Evolutionary conservation across 805 yeast genomes (phyloP), one percentile per base, ranked within the genome.

Genomic region (Metschnikowia baotianmanensis): DNA sequence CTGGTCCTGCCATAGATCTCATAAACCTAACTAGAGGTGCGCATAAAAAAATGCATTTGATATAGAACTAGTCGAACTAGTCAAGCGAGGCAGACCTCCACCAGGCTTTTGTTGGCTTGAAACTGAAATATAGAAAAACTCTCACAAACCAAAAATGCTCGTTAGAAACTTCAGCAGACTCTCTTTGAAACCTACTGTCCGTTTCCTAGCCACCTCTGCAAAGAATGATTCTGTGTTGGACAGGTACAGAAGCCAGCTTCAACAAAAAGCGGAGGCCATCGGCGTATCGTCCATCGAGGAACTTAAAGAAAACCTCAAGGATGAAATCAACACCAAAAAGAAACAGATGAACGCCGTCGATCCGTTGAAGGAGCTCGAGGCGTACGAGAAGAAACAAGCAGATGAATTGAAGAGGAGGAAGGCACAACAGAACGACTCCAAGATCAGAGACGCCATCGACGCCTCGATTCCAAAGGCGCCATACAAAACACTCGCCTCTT

Each of bases 401-500:
- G 54, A 54, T 25, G 59, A 59, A 41, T 38, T 53, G 42, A 50
- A 48, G 24, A 49, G 52, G 30, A 56, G 58, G 15, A 43, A 47
- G 27, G 50, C 57, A 28, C 31, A 36, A 12, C 34, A 52, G 52
- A 36, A 56, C 52, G 34, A 53, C 24, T 57, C 62, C 1, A 56
- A 58, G 34, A 38, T 42, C 32, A 47, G 74, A 33, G 55, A 60
- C 3, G 66, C 74, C 5, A 56, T 67, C 15, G 60, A 58, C 19
- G 55, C 65, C 31, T 56, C 60, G 59, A 38, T 67, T 46, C 59
- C 74, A 19, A 38, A 53, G 31, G 44, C 56, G 9, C 88, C 91
- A 4, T 86, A 74, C 63, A 88, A 88, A 62, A 80, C 86, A 0
- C 67, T 93, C 38, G 70, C 74, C 32, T 78, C 90, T 1, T 91